A percentile compares a stretch with the other conserved stretches of the same genome.
These are phyloP conservation scores for Neonectria magnoliae DNA, from an alignment of 2,329 filamentous ascomycete species.

Conservation along the genomic window DNA sequence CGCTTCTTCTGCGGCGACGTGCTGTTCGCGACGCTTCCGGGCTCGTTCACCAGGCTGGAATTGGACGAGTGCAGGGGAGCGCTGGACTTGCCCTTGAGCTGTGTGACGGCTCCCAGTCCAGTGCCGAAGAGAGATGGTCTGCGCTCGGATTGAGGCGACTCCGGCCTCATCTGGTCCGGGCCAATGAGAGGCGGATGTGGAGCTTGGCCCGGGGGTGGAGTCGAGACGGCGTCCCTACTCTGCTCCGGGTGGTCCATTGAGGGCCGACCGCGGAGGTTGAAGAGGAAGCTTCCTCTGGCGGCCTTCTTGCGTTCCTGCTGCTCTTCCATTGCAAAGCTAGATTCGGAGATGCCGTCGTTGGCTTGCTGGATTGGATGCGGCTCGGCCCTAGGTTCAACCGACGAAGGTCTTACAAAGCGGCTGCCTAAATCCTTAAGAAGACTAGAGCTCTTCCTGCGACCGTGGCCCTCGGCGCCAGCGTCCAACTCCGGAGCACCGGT, in stretches of 20 bases:
- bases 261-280: slow-evolving; percentile 29
- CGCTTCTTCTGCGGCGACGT: slow-evolving; percentile 52
- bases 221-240: slow-evolving; percentile 25
- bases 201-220: slow-evolving; percentile 30
- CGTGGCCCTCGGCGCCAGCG: slow-evolving; percentile 45
- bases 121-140: slow-evolving; percentile 53
- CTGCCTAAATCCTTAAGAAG: slow-evolving; percentile 64
- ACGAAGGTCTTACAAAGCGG: slow-evolving; percentile 50
- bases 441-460: slow-evolving; percentile 52
- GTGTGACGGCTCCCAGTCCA: slow-evolving; percentile 32
- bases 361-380: slow-evolving; percentile 9
- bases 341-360: slow-evolving; percentile 54
- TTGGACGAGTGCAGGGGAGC: slow-evolving; percentile 36
- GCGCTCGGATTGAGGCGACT: slow-evolving; percentile 45
- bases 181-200: slow-evolving; percentile 31
- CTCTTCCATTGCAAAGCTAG: slow-evolving; percentile 55
- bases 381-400: slow-evolving; percentile 40
- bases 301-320: slow-evolving; percentile 47
- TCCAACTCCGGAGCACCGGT: slow-evolving; percentile 19
- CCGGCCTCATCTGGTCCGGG: slow-evolving; percentile 29
- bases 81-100: slow-evolving; percentile 28
- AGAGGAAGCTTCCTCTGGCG: slow-evolving; percentile 52
- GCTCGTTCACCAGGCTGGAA: slow-evolving; percentile 36
- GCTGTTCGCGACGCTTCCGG: slow-evolving; percentile 21
- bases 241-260: slow-evolving; percentile 28